These are phyloP conservation scores for Vanilla planifolia DNA, from an alignment of 106 monocot genomes.

Conservation along the genomic window DNA sequence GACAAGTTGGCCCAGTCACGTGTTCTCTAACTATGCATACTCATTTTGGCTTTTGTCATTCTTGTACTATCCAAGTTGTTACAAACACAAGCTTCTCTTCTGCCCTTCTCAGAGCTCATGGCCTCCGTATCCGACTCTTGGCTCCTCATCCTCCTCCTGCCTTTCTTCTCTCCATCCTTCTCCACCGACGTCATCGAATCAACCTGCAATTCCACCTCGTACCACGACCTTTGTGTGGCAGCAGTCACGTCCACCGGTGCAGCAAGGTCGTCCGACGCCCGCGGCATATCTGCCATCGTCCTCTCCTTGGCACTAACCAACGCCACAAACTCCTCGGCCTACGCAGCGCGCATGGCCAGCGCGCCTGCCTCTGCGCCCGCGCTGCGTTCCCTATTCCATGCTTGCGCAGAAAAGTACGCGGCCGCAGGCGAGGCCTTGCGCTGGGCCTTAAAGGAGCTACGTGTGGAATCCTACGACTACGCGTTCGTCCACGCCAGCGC, in stretches of 20 bases:
- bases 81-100: no score
- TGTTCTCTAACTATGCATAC: no score
- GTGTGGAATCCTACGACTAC: constrained; percentile 39
- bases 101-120: no score
- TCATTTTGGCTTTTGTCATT: no score
- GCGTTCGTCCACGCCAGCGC: constrained; percentile 61
- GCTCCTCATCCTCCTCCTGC: not conserved
- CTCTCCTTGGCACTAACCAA: constrained; percentile 35
- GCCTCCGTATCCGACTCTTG: not conserved
- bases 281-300: constrained; percentile 30
- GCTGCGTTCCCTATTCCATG: constrained; percentile 13
- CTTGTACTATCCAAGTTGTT: no score
- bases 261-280: constrained; percentile 13
- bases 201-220: constrained; percentile 48
- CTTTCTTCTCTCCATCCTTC: not conserved
- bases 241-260: constrained; percentile 43
- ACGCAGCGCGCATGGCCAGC: constrained; percentile 12
- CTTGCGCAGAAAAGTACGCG: constrained; percentile 46
- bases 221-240: constrained; percentile 63
- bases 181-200: constrained; percentile 16
- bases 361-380: constrained; percentile 4
- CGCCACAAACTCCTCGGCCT: constrained; percentile 34
- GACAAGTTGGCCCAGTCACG: no score
- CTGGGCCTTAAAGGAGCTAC: constrained; percentile 24
- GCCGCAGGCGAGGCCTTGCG: constrained; percentile 38